Percentiles rank a stretch among this genome's conserved stretches.
Conservation (phyloP, 306 rosid genomes). For the Gillenia trifoliata region DNA sequence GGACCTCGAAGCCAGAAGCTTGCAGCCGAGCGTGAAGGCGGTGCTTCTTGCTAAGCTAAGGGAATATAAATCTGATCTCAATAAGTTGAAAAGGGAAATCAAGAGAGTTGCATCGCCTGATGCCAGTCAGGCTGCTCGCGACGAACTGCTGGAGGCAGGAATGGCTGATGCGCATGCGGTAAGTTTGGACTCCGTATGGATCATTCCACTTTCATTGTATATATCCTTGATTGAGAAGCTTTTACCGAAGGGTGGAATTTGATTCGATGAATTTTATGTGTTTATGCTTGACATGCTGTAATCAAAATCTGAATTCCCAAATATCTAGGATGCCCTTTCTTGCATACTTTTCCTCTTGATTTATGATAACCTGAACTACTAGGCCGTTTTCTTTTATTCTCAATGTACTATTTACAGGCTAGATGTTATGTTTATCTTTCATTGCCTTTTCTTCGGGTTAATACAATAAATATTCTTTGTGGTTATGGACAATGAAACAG, state of each 20-base stretch:
- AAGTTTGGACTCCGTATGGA: slow-evolving; percentile 16
- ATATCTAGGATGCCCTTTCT: not conserved
- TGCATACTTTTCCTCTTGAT: not conserved
- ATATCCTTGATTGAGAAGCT: not conserved
- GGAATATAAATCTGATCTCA: slow-evolving; percentile 85
- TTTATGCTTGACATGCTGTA: not conserved
- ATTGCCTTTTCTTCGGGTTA: not conserved
- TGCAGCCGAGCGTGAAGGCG: slow-evolving; percentile 79
- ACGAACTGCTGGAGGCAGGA: slow-evolving; percentile 69
- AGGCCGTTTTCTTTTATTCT: not conserved
- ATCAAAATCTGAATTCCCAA: not conserved
- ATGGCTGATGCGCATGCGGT: slow-evolving; percentile 53
- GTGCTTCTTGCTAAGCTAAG: slow-evolving; percentile 79
- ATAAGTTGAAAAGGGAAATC: slow-evolving; percentile 66
- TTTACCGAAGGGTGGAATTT: not conserved
- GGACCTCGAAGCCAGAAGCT: slow-evolving; percentile 88
- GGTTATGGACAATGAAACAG: slow-evolving; percentile 37
- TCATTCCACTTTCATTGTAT: not conserved
- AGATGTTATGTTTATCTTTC: slow-evolving; percentile 5
- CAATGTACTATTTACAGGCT: slow-evolving; percentile 4
- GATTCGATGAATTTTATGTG: not conserved
- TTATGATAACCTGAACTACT: not conserved
- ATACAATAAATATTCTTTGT: not conserved
- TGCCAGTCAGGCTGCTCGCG: slow-evolving; percentile 71
- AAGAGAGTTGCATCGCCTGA: slow-evolving; percentile 67